These are phyloP conservation scores for Vitis amurensis DNA, from an alignment of 164 flowering plant genomes.

Conservation along the genomic window DNA sequence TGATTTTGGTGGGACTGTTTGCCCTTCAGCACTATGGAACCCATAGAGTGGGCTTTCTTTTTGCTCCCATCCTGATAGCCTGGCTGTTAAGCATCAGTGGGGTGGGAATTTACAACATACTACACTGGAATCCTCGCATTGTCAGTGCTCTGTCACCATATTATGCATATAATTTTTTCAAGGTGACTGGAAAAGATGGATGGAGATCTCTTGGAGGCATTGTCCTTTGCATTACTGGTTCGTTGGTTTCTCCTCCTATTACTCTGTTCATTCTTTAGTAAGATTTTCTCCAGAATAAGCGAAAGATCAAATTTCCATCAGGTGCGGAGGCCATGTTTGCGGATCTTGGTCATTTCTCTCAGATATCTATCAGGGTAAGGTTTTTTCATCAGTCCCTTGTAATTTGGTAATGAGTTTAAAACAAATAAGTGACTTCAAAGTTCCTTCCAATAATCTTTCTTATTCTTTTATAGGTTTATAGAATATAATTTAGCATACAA, in stretches of 20 bases:
- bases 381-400: neutral
- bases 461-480: too few relatives aligned
- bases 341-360: slow-evolving; percentile 73
- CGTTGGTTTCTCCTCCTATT: neutral
- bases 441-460: too few relatives aligned
- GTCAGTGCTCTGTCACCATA: slow-evolving; percentile 52
- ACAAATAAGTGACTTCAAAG: too few relatives aligned
- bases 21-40: slow-evolving; percentile 71
- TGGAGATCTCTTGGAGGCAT: slow-evolving; percentile 67
- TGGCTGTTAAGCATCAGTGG: slow-evolving; percentile 69
- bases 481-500: too few relatives aligned
- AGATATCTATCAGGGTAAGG: slow-evolving; percentile 50
- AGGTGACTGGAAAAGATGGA: slow-evolving; percentile 41
- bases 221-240: slow-evolving; percentile 65
- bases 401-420: too few relatives aligned
- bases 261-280: neutral
- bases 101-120: slow-evolving; percentile 60
- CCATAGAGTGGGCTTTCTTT: slow-evolving; percentile 52
- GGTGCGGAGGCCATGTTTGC: slow-evolving; percentile 88
- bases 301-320: slow-evolving; percentile 14
- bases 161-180: slow-evolving; percentile 48
- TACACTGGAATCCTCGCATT: slow-evolving; percentile 50
- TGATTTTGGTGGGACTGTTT: slow-evolving; percentile 56
- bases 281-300: neutral
- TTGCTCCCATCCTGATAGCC: slow-evolving; percentile 58